Conservation (phyloP, 2,329 filamentous ascomycete species). For the Neopestalotiopsis clavispora region DNA sequence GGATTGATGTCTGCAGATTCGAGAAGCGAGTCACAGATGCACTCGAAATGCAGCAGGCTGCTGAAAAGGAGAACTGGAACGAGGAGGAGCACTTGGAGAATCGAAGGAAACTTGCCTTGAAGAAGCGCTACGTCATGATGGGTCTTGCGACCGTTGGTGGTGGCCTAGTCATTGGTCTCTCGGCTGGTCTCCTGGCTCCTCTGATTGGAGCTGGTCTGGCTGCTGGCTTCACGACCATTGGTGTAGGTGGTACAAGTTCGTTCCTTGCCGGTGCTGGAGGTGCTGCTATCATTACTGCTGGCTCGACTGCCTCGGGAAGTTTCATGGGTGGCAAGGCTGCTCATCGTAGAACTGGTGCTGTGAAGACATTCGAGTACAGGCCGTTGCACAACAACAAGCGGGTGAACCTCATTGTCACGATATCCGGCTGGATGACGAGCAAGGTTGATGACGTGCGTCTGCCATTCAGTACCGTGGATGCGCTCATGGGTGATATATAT, state of each 20-base stretch:
- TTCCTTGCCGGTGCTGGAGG: slow-evolving; percentile 93
- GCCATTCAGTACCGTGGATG: slow-evolving; percentile 94
- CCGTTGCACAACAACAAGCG: slow-evolving; percentile 98
- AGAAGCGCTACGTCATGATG: slow-evolving; percentile 90
- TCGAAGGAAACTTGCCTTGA: slow-evolving; percentile 80
- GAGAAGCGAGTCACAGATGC: slow-evolving; percentile 97
- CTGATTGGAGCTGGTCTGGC: slow-evolving; percentile 93
- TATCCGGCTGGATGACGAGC: slow-evolving; percentile 98
- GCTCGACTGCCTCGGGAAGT: slow-evolving; percentile 83
- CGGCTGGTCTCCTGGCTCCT: slow-evolving; percentile 87
- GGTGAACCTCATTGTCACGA: slow-evolving; percentile 92
- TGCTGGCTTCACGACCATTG: slow-evolving; percentile 93
- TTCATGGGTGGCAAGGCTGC: slow-evolving; percentile 86
- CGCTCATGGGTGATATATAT: slow-evolving; percentile 98
- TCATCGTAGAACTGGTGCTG: slow-evolving; percentile 85
- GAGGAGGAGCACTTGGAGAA: slow-evolving; percentile 92
- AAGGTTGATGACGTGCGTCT: slow-evolving; percentile 96
- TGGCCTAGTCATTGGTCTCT: slow-evolving; percentile 92
- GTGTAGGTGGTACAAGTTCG: slow-evolving; percentile 83
- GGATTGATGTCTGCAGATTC: slow-evolving; percentile 94
- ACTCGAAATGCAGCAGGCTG: slow-evolving; percentile 94
- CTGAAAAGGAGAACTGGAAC: slow-evolving; percentile 96
- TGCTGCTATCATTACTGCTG: slow-evolving; percentile 91
- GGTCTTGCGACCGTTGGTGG: slow-evolving; percentile 95
- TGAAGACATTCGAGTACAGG: slow-evolving; percentile 95